A percentile compares a stretch with the other conserved stretches of the same genome.
These are phyloP conservation scores for Furcasterigmium furcatum DNA, from an alignment of 2,329 filamentous ascomycete genomes.

Conservation along the genomic window DNA sequence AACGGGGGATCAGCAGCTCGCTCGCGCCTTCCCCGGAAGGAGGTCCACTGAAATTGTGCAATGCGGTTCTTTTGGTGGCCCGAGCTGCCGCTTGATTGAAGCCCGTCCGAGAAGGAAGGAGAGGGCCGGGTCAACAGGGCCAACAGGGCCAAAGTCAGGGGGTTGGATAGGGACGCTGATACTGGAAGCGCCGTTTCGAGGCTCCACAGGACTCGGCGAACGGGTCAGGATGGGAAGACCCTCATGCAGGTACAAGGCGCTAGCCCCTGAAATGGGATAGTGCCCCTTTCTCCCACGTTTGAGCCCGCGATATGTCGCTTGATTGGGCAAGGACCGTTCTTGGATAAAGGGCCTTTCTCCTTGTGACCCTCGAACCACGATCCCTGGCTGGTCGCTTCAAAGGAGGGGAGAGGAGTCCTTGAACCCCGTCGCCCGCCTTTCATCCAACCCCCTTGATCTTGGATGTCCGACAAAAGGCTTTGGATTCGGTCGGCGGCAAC, in stretches of 20 bases:
- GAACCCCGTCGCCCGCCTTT: too few species aligned
- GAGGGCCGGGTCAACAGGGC: neutral
- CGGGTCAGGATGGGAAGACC: neutral
- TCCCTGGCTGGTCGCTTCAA: neutral
- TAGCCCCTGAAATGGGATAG: neutral
- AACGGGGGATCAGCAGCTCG: too few species aligned
- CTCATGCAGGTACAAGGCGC: constrained; percentile 4
- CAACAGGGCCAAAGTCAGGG: too few species aligned
- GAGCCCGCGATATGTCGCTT: neutral
- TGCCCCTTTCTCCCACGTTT: neutral
- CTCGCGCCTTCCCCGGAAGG: too few species aligned
- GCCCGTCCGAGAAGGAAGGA: too few species aligned
- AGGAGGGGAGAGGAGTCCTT: too few species aligned
- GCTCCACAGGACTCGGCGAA: neutral
- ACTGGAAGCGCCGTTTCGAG: neutral
- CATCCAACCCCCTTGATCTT: too few species aligned
- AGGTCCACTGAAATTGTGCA: too few species aligned
- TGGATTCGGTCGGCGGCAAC: too few species aligned
- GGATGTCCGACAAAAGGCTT: too few species aligned
- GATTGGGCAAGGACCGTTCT: neutral
- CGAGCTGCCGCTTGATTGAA: too few species aligned
- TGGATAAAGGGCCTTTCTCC: neutral
- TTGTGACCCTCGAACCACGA: neutral
- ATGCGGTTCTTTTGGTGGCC: too few species aligned
- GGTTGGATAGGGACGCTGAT: neutral